Evolutionary conservation across 2,329 filamentous ascomycete genomes (phyloP).

Genomic region (Talaromyces verruculosus): DNA sequence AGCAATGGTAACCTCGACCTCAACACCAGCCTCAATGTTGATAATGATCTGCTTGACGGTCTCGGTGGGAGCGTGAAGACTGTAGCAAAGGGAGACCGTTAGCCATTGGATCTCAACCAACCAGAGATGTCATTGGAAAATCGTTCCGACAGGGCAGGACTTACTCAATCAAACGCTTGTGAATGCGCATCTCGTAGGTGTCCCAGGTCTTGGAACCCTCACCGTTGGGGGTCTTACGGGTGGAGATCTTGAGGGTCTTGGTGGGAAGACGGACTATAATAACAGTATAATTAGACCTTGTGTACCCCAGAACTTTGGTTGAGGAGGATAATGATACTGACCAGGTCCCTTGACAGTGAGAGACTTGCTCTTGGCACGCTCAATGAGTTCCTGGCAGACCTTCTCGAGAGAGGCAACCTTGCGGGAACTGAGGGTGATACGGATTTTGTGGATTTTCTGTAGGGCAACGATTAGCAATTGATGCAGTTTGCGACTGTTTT

Average conservation of each 20-base stretch:
- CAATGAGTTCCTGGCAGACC: slow-evolving; percentile 96
- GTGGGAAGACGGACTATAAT: slow-evolving; percentile 87
- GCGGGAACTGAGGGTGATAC: slow-evolving; percentile 93
- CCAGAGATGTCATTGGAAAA: background rate
- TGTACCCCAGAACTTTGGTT: background rate
- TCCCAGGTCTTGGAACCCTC: slow-evolving; percentile 99
- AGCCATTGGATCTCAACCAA: background rate
- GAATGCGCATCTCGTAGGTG: slow-evolving; percentile 97
- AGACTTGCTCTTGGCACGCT: slow-evolving; percentile 98
- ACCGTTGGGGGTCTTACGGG: slow-evolving; percentile 98
- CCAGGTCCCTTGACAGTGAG: slow-evolving; percentile 92
- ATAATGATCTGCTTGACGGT: slow-evolving; percentile 56
- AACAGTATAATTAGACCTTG: background rate
- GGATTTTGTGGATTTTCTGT: slow-evolving; percentile 94
- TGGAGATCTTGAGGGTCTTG: slow-evolving; percentile 95
- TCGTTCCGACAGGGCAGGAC: slow-evolving; percentile 36
- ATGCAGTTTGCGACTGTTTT: slow-evolving; percentile 4
- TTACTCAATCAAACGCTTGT: slow-evolving; percentile 95
- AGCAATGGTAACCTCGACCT: slow-evolving; percentile 56
- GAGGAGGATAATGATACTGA: slow-evolving; percentile 3
- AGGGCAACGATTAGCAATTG: slow-evolving; percentile 18
- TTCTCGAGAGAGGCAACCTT: slow-evolving; percentile 97
- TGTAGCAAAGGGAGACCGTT: slow-evolving; percentile 32
- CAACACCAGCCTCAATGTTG: slow-evolving; percentile 55
- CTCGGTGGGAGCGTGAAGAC: slow-evolving; percentile 95